Evolutionary conservation across 257 asterid species (phyloP).

Genomic region (Solanum pinnatisectum): DNA sequence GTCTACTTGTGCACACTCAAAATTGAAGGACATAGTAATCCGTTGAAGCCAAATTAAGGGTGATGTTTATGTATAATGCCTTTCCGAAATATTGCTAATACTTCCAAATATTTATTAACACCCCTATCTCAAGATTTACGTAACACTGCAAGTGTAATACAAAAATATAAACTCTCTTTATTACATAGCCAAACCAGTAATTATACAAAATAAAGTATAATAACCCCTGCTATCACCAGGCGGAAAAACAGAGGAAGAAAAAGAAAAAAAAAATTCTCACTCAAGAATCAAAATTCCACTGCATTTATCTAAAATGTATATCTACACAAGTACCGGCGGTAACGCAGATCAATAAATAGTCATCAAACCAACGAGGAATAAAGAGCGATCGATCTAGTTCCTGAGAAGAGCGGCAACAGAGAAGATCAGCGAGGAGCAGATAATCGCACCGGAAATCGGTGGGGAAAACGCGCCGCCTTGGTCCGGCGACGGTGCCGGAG

Average conservation of each 20-base stretch:
- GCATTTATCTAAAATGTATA: neutral
- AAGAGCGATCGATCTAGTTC: conserved; percentile 12
- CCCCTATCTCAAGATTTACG: neutral
- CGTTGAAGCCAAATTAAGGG: too few relatives aligned
- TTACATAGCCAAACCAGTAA: neutral
- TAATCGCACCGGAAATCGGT: conserved; percentile 34
- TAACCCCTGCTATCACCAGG: neutral
- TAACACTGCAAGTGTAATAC: neutral
- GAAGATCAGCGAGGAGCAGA: conserved; percentile 31
- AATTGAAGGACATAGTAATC: too few relatives aligned
- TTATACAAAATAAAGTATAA: neutral
- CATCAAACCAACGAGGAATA: neutral
- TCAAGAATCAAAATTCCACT: neutral
- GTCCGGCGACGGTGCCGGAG: conserved; percentile 50
- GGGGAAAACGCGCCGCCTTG: conserved; percentile 30
- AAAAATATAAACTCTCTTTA: neutral
- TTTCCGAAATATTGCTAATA: neutral
- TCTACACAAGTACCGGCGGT: neutral
- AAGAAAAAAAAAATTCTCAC: neutral
- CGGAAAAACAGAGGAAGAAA: neutral
- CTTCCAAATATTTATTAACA: neutral
- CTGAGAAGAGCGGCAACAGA: conserved; percentile 31
- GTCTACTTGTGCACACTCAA: too few relatives aligned
- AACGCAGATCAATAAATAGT: neutral
- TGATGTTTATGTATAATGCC: too few relatives aligned